Evolutionary conservation across 2,329 filamentous ascomycete species (phyloP), one percentile per base, ranked within the genome.

Genomic region (Ceratocystis huliohia): DNA sequence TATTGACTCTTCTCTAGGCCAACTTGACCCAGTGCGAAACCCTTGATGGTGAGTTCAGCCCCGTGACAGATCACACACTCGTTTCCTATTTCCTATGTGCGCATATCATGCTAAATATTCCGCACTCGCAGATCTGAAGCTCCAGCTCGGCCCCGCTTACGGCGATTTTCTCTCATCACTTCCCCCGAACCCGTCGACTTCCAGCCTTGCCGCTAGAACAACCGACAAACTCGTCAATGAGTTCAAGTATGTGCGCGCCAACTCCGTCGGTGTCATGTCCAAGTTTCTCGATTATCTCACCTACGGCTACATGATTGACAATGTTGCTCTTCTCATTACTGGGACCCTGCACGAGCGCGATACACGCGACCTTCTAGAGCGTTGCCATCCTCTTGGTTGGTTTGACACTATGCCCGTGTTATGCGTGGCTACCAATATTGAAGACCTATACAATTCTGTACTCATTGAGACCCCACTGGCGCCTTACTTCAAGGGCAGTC

Each of bases 251-350:
- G 83, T 99, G 59, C 90, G 95, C 71, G 91, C 92, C 69, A 96
- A 99, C 74, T 89, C 93, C 33, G 90, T 90, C 1, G 94, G 94
- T 17, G 90, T 91, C 0, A 85, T 96, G 46, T 88, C 92, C 69
- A 91, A 90, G 74, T 99, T 99, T 77, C 91, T 99, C 84, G 91
- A 97, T 76, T 99, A 96, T 77, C 81, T 99, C 69, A 99, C 94
- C 1, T 99, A 99, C 76, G 93, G 92, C 69, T 99, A 99, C 82
- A 99, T 99, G 94, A 99, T 99, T 77, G 94, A 99, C 79, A 99
- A 99, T 73, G 91, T 99, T 65, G 94, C 95, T 48, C 87, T 99
- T 50, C 85, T 99, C 73, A 99, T 99, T 76, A 99, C 94, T 25
- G 94, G 94, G 69, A 99, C 94, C 13, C 84, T 99, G 37, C 94